These are phyloP conservation scores for Russula virescens DNA, from an alignment of 768 basidiomycete genomes.

Conservation along the genomic window DNA sequence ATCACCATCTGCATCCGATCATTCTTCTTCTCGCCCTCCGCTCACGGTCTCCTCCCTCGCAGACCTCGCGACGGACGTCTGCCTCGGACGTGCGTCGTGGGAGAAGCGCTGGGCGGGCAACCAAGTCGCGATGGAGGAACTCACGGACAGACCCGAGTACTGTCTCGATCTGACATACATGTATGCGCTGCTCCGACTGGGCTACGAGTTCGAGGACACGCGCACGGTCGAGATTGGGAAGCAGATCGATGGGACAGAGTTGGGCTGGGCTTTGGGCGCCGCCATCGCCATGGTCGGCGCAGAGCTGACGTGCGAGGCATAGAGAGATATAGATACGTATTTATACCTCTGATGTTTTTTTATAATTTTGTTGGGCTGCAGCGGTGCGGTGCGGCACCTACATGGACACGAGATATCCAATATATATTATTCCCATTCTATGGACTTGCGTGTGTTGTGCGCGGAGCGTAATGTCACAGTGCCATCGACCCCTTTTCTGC, in stretches of 20 bases:
- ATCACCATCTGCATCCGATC: conserved; percentile 11
- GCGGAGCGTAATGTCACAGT: no score
- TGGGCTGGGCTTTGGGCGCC: conserved; percentile 92
- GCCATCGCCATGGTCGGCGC: conserved; percentile 67
- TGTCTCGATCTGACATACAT: conserved; percentile 96
- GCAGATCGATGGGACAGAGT: conserved; percentile 80
- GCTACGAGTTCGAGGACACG: conserved; percentile 79
- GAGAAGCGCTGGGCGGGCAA: conserved; percentile 40
- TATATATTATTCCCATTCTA: no score
- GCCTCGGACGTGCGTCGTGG: conserved; percentile 64
- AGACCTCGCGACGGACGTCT: conserved; percentile 63
- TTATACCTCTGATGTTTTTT: no score
- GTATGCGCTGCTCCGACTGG: conserved; percentile 79
- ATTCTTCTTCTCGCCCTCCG: conserved; percentile 16
- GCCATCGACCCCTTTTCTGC: no score
- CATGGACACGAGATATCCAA: no score
- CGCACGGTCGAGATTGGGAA: conserved; percentile 77
- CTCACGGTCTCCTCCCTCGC: conserved; percentile 50
- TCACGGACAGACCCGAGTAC: conserved; percentile 84
- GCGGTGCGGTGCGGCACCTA: no score
- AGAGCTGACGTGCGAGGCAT: conserved; percentile 49
- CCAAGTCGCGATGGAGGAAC: conserved; percentile 53
- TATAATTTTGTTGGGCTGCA: no score
- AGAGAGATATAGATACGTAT: neutral
- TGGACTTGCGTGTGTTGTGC: no score